Evolutionary conservation across 2,329 filamentous ascomycete genomes (phyloP), one percentile per base, ranked within the genome.

Genomic region (Alternaria angustiovoidea): DNA sequence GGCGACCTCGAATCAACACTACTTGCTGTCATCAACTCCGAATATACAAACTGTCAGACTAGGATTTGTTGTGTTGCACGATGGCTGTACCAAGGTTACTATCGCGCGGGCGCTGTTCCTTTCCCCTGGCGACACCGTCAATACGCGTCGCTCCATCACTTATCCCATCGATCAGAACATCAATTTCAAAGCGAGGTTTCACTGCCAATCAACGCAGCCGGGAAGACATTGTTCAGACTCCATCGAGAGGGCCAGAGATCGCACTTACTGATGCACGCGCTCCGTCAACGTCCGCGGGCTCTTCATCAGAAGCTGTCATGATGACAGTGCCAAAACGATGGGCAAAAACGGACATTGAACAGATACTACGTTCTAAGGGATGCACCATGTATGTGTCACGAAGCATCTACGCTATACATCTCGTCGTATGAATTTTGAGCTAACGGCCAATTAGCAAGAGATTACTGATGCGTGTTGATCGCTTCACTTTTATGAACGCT

Each of bases 41-140:
- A 12, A 20, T 11, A 30, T 28, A 41, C 12, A n/a, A 38, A 32
- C 9, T 20, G 22, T 49, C 30, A 8, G 12, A 18, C 28, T 26
- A 38, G 8, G 28, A n/a, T 7, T 18, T 12, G 7, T 26, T 9
- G 22, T 12, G 18, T 12, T 24, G 26, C 30, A 24, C 20, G 32
- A 71, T 72, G 71, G 54, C 69, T n/a, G 53, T 66, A 16, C 42
- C 63, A 14, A 64, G 67, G 41, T 26, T 54, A 5, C 20, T 64
- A 47, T 54, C 51, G 7, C 59, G 65, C 32, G 49, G 65, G 26
- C 61, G 59, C 24, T 56, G 47, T 22, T 44, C 64, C 36, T 44
- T 66, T 26, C 59, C 61, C 39, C 67, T 64, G 56, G 59, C 57
- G 26, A 51, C 54, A 46, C 44, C 54, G 30, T 51, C 61, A 32